Conservation (phyloP, 768 basidiomycete genomes). For the Mycena sanguinolenta region DNA sequence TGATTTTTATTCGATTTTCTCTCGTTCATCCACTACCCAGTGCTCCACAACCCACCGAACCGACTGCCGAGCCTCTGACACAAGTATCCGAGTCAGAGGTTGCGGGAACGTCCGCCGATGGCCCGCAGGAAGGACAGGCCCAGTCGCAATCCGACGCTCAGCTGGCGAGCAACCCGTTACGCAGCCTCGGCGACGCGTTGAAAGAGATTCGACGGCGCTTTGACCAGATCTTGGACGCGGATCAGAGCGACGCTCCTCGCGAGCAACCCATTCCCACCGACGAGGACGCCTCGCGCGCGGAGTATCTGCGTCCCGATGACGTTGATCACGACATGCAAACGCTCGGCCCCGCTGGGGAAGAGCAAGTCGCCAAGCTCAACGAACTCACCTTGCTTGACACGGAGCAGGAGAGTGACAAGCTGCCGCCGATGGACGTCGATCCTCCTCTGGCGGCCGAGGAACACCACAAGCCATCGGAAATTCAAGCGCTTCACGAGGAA, state of each 20-base stretch:
- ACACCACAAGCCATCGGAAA: constrained; percentile 41
- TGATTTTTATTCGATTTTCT: neutral
- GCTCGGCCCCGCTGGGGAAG: constrained; percentile 87
- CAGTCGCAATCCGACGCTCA: constrained; percentile 55
- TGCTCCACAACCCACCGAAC: constrained; percentile 37
- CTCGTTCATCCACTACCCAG: constrained; percentile 23
- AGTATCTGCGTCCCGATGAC: constrained; percentile 83
- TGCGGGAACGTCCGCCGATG: constrained; percentile 54
- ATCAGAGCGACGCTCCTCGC: constrained; percentile 48
- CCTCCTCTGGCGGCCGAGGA: constrained; percentile 41
- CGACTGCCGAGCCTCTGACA: constrained; percentile 30
- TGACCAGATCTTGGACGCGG: constrained; percentile 78
- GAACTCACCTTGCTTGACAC: constrained; percentile 85
- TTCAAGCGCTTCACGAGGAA: constrained; percentile 41
- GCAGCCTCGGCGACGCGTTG: constrained; percentile 86
- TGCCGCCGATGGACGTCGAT: constrained; percentile 66
- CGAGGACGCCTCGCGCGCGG: constrained; percentile 65
- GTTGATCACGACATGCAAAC: constrained; percentile 86
- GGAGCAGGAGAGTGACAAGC: constrained; percentile 50
- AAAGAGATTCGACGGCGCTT: constrained; percentile 87
- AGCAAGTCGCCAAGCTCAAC: constrained; percentile 84
- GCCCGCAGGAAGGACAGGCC: constrained; percentile 60
- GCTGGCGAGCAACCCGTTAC: constrained; percentile 66
- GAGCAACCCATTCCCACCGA: constrained; percentile 53
- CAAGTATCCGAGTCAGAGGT: constrained; percentile 39